These are phyloP conservation scores for Phialocephala subalpina DNA, from an alignment of 2,329 filamentous ascomycete genomes.

Conservation along the genomic window DNA sequence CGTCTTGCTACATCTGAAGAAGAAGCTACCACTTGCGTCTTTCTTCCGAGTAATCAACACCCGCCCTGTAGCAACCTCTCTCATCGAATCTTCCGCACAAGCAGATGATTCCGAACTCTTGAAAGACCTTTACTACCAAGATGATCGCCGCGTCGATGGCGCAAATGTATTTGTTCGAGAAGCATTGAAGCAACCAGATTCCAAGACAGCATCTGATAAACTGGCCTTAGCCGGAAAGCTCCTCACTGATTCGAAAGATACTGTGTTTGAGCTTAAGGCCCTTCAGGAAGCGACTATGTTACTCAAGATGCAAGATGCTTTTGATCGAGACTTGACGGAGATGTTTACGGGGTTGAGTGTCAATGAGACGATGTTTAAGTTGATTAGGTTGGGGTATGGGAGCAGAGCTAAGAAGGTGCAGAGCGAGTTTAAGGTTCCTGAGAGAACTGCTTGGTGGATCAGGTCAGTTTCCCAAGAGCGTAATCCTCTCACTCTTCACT, in stretches of 20 bases:
- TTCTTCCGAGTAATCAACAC: conserved; percentile 94
- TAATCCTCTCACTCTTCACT: too few species aligned
- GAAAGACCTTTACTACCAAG: conserved; percentile 97
- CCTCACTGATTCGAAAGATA: conserved; percentile 84
- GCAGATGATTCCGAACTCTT: conserved; percentile 80
- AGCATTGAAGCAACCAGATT: conserved; percentile 76
- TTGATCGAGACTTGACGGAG: conserved; percentile 83
- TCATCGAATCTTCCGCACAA: conserved; percentile 86
- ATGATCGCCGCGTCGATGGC: conserved; percentile 88
- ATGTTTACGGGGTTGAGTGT: conserved; percentile 84
- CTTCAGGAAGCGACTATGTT: conserved; percentile 83
- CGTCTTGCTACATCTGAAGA: conserved; percentile 87
- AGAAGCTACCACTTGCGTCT: conserved; percentile 85
- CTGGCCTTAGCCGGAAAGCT: conserved; percentile 86
- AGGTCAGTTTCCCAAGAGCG: conserved; percentile 62
- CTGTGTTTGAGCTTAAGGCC: conserved; percentile 74
- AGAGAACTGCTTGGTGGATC: conserved; percentile 90
- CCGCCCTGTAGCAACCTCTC: conserved; percentile 83
- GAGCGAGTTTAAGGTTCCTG: conserved; percentile 90
- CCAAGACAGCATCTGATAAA: conserved; percentile 80
- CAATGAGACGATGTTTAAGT: conserved; percentile 90
- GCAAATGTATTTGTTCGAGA: conserved; percentile 88
- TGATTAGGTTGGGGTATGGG: conserved; percentile 82
- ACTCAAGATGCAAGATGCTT: conserved; percentile 83
- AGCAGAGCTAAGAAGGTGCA: conserved; percentile 89